Base-by-base conservation (phyloP, 495 filamentous ascomycete genomes). In the Penicillium cosmopolitanum region DNA sequence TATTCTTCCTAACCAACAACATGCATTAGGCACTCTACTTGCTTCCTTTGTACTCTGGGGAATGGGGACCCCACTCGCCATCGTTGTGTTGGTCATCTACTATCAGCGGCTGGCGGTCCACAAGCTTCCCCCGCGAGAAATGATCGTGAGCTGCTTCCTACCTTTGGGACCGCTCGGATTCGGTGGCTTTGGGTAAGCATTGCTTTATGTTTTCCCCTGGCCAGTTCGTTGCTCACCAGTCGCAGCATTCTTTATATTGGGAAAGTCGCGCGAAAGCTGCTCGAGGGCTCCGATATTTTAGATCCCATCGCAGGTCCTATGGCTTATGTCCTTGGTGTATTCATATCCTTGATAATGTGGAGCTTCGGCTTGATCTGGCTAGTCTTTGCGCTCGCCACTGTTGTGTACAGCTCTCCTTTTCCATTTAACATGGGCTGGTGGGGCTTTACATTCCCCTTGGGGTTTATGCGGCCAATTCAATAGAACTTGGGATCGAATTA, bases 361-460 rank as follows among this genome's bases (percentile, higher is more conserved):
- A 72, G 72, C n/a, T 82, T 82, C 51, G 78, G 76, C 1, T 53
- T 82, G 10, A 72, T 78, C 15, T 83, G 80, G 79, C 68, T 82
- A 19, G 71, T 80, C 18, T 78, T 82, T 57, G 80, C 80, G 0
- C 43, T 82, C 0, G 73, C 70, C 1, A 76, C 71, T 0, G 74
- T 81, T 38, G 57, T 68, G 15, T 61, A 69, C 44, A 66, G 61
- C 23, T 68, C 62, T 8, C 76, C 67, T 1, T 85, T 85, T 55
- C 84, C 83, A 0, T 87, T 86, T 64, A 85, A 84, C 60, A 84
- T 85, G 79, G 83, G 84, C 3, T 86, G 84, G 84, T 87, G 84
- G 84, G 82, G 80, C 13, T 85, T 87, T 51, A 83, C 78, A 0
- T 87, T 86, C 52, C 83, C 0, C 63, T 85, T 18, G 82, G 81